phyloP scores from a whole-genome alignment of 352 stramenopile genomes.

The Thraustochytrium sp. region DNA sequence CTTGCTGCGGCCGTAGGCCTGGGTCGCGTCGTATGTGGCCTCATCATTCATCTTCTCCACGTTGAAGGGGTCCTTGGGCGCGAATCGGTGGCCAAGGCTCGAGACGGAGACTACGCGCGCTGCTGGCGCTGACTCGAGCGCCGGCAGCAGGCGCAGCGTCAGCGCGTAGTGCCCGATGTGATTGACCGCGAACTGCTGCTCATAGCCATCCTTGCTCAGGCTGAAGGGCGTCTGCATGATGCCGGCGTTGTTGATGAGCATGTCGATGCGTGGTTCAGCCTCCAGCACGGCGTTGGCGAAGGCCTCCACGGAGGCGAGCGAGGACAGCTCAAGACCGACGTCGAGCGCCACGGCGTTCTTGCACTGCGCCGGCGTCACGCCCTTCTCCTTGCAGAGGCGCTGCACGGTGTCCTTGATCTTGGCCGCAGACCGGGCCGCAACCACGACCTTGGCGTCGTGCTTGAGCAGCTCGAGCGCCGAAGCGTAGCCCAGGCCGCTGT shows the following conservation, averaged over 20 bases:
- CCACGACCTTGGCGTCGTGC: background rate
- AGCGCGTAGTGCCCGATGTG: background rate
- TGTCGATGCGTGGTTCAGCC: background rate
- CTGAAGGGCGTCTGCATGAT: background rate
- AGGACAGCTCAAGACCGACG: slow-evolving; percentile 3
- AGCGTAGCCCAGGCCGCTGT: slow-evolving; percentile 34
- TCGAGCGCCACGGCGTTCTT: background rate
- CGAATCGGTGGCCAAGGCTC: background rate
- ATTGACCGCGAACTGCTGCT: background rate
- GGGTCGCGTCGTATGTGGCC: background rate
- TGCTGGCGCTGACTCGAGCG: background rate
- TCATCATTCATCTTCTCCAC: background rate
- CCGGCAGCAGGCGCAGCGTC: background rate
- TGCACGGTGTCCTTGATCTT: background rate
- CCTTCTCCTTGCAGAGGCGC: background rate
- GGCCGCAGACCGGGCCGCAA: background rate
- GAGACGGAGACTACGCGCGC: background rate
- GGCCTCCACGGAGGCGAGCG: background rate
- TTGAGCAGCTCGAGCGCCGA: slow-evolving; percentile 20
- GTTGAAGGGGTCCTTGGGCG: background rate
- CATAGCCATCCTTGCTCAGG: background rate
- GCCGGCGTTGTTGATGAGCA: slow-evolving; percentile 25
- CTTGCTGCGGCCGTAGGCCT: background rate
- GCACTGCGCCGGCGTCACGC: background rate
- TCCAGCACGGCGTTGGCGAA: background rate